Base-by-base conservation (phyloP, 2,329 filamentous ascomycete species). In the Fonsecaea erecta region DNA sequence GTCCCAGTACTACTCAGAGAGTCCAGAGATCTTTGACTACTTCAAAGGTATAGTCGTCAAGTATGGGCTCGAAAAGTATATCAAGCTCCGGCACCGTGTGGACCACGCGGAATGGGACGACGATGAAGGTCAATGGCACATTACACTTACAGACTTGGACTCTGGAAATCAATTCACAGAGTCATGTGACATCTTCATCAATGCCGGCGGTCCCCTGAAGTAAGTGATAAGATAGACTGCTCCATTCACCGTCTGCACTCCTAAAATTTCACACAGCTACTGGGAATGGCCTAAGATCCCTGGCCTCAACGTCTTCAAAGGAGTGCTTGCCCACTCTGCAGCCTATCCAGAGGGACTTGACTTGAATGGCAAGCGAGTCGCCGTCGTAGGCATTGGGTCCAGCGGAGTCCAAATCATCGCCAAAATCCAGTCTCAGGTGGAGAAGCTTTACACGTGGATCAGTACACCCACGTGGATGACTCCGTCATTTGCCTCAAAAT, bases 171-270 rank as follows among this genome's bases (percentile, higher is more conserved):
- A 69, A 48, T 71, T 70, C 43, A 63, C 65, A 11, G 73, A 75
- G 34, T 64, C 63, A 35, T 64, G 69, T 3, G 64, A 76, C 46
- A 52, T 76, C 21, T 46, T 76, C 3, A 62, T 76, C n/a, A 73
- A 76, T 61, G 73, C 62, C 2, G 68, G 66, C 9, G 74, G 74
- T 8, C 65, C 72, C n/a, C 63, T 75, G 11, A 87, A 88, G 70
- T 74, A 37, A 18, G 37, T 43, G 12, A 43, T 5, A n/a, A 18
- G 12, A 7, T 43, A 8, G 2, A 18, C 6, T 7, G 5, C n/a
- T 18, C 2, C 14, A 9, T 43, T 43, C 37, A 43, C n/a, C 32
- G 64, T 60, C 12, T 16, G 14, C 21, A 5, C 37, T 43, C 12
- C 37, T 43, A 18, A 43, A 0, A 43, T 43, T 9, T 43, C 28